These are phyloP conservation scores for Pascua guehoae DNA, from an alignment of 1,284 basidiomycete species.

Conservation along the genomic window DNA sequence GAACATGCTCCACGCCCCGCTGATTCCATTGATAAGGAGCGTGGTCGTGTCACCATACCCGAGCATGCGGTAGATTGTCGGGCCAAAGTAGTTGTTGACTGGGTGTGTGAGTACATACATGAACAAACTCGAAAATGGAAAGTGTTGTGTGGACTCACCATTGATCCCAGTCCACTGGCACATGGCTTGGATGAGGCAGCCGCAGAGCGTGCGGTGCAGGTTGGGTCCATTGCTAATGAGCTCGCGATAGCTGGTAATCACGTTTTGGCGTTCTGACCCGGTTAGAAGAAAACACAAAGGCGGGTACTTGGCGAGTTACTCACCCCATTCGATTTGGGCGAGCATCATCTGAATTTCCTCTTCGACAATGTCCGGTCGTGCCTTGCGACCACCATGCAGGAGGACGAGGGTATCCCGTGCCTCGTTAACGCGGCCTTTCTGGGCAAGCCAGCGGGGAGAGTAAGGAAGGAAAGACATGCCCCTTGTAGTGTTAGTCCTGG, in stretches of 20 bases:
- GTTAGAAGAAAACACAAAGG: too few species aligned
- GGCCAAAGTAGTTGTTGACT: slow-evolving; percentile 30
- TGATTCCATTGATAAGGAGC: slow-evolving; percentile 62
- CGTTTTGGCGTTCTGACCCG: slow-evolving; percentile 4
- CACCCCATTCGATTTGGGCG: slow-evolving; percentile 30
- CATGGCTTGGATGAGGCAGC: slow-evolving; percentile 55
- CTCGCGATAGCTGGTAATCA: slow-evolving; percentile 30
- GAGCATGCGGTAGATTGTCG: slow-evolving; percentile 57
- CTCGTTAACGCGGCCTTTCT: slow-evolving; percentile 40
- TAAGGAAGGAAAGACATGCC: slow-evolving; percentile 53
- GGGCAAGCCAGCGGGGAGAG: slow-evolving; percentile 62
- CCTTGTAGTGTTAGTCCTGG: slow-evolving; percentile 45
- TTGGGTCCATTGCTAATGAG: slow-evolving; percentile 20
- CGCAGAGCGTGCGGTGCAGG: slow-evolving; percentile 23
- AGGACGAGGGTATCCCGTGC: slow-evolving; percentile 30
- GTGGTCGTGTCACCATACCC: slow-evolving; percentile 10
- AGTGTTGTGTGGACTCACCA: slow-evolving; percentile 20
- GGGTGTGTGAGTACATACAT: not conserved
- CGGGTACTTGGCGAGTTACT: too few species aligned
- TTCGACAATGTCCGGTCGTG: slow-evolving; percentile 29
- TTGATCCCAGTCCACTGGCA: slow-evolving; percentile 66
- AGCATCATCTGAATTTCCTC: slow-evolving; percentile 40
- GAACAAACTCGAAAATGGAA: too few species aligned
- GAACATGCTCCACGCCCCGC: slow-evolving; percentile 59
- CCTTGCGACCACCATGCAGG: slow-evolving; percentile 46